phyloP scores from a whole-genome alignment of 805 yeast genomes.

The Candida wancherniae region DNA sequence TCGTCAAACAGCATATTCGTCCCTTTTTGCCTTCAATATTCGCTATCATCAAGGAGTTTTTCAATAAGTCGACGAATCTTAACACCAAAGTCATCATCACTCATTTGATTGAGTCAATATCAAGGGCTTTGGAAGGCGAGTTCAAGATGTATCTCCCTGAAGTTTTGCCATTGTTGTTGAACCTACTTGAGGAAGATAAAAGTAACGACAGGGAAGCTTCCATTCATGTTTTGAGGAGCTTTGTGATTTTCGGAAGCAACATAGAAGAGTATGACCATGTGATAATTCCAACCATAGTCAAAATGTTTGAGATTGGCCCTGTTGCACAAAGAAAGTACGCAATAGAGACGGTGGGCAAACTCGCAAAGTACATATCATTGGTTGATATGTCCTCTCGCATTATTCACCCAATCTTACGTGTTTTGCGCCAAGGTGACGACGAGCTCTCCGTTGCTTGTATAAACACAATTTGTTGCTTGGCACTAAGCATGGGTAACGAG shows the following conservation, averaged over 20 bases:
- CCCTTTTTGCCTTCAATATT: constrained; percentile 77
- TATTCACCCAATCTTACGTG: constrained; percentile 78
- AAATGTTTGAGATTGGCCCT: constrained; percentile 70
- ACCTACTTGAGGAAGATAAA: constrained; percentile 69
- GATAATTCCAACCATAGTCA: constrained; percentile 79
- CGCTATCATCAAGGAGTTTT: constrained; percentile 69
- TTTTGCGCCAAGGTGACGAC: constrained; percentile 48
- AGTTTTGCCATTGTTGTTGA: constrained; percentile 69
- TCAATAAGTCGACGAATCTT: constrained; percentile 40
- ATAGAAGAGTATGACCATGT: constrained; percentile 86
- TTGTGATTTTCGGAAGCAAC: constrained; percentile 82
- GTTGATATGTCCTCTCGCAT: constrained; percentile 89
- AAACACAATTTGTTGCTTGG: constrained; percentile 73
- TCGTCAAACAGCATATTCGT: constrained; percentile 86
- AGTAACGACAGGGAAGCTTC: constrained; percentile 58
- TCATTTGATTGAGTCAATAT: constrained; percentile 74
- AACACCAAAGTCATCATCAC: constrained; percentile 75
- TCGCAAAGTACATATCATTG: constrained; percentile 66
- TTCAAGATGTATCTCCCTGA: constrained; percentile 80
- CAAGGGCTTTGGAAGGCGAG: constrained; percentile 85
- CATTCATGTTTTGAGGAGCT: constrained; percentile 69
- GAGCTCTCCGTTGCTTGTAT: constrained; percentile 63
- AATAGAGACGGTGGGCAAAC: constrained; percentile 74
- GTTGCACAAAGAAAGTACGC: constrained; percentile 64
- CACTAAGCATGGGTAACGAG: constrained; percentile 78